phyloP scores from a whole-genome alignment of 768 basidiomycete genomes.

The Botryobasidium botryosum region DNA sequence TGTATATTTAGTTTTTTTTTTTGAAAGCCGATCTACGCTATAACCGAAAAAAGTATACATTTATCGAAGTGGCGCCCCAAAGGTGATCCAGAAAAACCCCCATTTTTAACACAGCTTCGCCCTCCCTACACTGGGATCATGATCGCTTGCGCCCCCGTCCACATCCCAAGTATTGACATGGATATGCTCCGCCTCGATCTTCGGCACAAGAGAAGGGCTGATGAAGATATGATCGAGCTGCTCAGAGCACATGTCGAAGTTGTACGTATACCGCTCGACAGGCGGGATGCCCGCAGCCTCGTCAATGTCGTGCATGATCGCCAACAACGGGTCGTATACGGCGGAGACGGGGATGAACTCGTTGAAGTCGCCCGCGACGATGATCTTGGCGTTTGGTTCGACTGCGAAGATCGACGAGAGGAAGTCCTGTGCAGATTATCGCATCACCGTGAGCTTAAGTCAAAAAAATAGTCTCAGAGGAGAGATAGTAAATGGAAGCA shows the following conservation, averaged over 20 bases:
- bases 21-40: too few species aligned
- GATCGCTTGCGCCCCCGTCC: too few species aligned
- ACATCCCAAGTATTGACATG: constrained; percentile 44
- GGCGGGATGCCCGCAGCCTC: constrained; percentile 30
- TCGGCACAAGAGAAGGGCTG: constrained; percentile 26
- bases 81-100: too few species aligned
- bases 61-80: too few species aligned
- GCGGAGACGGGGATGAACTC: constrained; percentile 38
- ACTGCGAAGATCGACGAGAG: constrained; percentile 27
- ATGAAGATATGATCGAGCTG: constrained; percentile 45
- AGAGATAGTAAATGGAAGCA: too few species aligned
- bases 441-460: not conserved
- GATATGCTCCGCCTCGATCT: constrained; percentile 35
- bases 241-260: constrained; percentile 30
- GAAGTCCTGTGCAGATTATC: constrained; percentile 29
- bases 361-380: constrained; percentile 46
- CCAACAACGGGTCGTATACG: constrained; percentile 29
- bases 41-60: too few species aligned
- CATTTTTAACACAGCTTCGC: too few species aligned
- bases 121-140: too few species aligned
- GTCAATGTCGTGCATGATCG: constrained; percentile 32
- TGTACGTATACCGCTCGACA: constrained; percentile 43
- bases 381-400: constrained; percentile 30
- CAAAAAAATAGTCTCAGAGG: not conserved
- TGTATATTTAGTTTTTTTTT: too few species aligned